Conservation (phyloP, 2,329 filamentous ascomycete species). For the Leptographium flavum region DNA sequence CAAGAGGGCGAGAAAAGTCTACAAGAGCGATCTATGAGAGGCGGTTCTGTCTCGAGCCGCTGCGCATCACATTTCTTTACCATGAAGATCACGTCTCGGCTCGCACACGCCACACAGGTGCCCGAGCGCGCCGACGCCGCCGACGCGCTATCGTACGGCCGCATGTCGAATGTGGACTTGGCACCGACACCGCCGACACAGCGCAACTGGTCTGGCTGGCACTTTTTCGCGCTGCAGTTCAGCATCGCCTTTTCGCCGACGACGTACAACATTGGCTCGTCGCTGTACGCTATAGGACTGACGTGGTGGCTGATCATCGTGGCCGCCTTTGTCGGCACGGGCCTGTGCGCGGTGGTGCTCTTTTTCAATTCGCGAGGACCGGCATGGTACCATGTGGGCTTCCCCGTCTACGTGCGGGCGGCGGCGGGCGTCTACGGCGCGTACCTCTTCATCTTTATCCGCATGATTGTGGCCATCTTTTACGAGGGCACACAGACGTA, state of each 20-base stretch:
- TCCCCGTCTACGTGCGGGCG: conserved; percentile 5
- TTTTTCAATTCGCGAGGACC: conserved; percentile 6
- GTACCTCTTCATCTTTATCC: conserved; percentile 7
- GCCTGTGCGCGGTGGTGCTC: conserved; percentile 1
- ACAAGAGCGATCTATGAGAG: too few species aligned
- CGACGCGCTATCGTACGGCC: background rate
- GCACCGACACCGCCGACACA: background rate
- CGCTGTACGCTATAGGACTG: conserved; percentile 2
- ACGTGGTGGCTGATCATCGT: conserved; percentile 3
- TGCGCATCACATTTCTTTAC: too few species aligned
- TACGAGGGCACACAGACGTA: conserved; percentile 9
- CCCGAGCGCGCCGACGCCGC: background rate
- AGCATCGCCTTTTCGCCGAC: conserved; percentile 4
- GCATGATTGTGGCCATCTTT: conserved; percentile 8
- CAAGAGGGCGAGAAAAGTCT: too few species aligned
- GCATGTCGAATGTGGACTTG: conserved; percentile 1
- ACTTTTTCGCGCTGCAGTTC: conserved; percentile 3
- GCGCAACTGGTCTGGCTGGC: conserved; percentile 1
- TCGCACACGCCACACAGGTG: background rate
- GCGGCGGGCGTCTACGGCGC: conserved; percentile 8
- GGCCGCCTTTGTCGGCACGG: conserved; percentile 1
- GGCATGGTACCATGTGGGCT: conserved; percentile 9
- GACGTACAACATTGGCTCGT: conserved; percentile 3
- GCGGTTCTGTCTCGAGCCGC: too few species aligned
- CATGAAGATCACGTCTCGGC: too few species aligned